Conservation (phyloP, 2,329 filamentous ascomycete species). For the Hymenoscyphus salicellus region DNA sequence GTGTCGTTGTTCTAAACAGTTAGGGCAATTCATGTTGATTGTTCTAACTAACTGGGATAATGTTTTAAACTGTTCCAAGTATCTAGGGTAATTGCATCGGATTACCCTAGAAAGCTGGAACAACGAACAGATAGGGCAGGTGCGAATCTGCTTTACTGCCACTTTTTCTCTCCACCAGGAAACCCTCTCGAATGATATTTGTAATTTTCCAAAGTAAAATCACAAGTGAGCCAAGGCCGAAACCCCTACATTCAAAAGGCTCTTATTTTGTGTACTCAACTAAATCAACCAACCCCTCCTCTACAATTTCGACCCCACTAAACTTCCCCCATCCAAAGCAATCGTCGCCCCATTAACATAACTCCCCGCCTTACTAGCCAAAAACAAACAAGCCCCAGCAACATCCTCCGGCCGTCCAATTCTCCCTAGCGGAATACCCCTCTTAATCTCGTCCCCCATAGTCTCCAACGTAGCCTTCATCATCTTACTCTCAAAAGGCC, state of each 20-base stretch:
- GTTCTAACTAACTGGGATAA: too few relatives aligned
- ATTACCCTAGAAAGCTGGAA: too few relatives aligned
- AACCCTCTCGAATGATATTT: too few relatives aligned
- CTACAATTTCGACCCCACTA: conserved; percentile 47
- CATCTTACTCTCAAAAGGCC: conserved; percentile 69
- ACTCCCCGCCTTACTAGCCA: conserved; percentile 64
- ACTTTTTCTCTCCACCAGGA: too few relatives aligned
- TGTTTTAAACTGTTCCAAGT: too few relatives aligned
- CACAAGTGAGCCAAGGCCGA: too few relatives aligned
- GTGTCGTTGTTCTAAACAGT: too few relatives aligned
- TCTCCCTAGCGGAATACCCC: conserved; percentile 61
- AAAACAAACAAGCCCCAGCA: conserved; percentile 67
- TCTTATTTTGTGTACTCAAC: not conserved
- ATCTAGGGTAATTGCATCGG: too few relatives aligned
- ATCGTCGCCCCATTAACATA: conserved; percentile 66
- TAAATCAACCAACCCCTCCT: not conserved
- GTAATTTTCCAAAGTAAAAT: too few relatives aligned
- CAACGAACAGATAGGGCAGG: too few relatives aligned
- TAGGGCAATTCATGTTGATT: too few relatives aligned
- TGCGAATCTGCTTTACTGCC: too few relatives aligned
- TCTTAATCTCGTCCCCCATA: conserved; percentile 53
- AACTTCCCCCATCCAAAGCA: conserved; percentile 57
- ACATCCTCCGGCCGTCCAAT: conserved; percentile 68
- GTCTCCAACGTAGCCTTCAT: conserved; percentile 68
- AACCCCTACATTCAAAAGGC: not conserved